Percentiles rank a stretch among this genome's conserved stretches.
Evolutionary conservation across 169 alveolate species (phyloP).

Genomic region (Plasmodium billcollinsi): DNA sequence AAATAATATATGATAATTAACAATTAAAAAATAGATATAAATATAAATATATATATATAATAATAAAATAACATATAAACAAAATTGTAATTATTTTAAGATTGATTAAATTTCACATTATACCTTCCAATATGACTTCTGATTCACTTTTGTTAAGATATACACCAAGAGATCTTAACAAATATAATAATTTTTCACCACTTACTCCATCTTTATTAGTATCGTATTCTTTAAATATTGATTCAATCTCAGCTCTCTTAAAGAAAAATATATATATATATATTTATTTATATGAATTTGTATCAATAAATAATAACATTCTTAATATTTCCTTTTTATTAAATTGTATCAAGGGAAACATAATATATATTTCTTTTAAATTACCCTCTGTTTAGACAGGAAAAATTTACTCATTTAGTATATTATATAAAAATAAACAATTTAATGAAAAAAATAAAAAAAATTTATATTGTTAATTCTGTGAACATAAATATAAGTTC

Average conservation of each 20-base stretch:
- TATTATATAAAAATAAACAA: constrained; percentile 19
- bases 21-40: background rate
- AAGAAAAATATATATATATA: background rate
- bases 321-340: background rate
- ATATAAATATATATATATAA: background rate
- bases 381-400: constrained; percentile 76
- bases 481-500: background rate
- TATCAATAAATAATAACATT: background rate
- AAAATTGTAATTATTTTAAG: constrained; percentile 10
- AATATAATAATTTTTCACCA: constrained; percentile 46
- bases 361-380: constrained; percentile 13
- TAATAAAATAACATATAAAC: constrained; percentile 12
- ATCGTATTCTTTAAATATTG: constrained; percentile 69
- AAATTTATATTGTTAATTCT: background rate
- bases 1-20: background rate
- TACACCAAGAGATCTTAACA: constrained; percentile 58
- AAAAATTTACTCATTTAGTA: constrained; percentile 50
- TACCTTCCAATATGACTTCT: constrained; percentile 59
- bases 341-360: background rate
- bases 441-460: constrained; percentile 19
- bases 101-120: background rate
- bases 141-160: constrained; percentile 67
- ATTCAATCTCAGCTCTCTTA: constrained; percentile 69
- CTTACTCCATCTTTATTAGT: constrained; percentile 51
- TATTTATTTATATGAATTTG: constrained; percentile 7